phyloP scores from a whole-genome alignment of 257 asterid genomes.

The Ophiorrhiza pumila region DNA sequence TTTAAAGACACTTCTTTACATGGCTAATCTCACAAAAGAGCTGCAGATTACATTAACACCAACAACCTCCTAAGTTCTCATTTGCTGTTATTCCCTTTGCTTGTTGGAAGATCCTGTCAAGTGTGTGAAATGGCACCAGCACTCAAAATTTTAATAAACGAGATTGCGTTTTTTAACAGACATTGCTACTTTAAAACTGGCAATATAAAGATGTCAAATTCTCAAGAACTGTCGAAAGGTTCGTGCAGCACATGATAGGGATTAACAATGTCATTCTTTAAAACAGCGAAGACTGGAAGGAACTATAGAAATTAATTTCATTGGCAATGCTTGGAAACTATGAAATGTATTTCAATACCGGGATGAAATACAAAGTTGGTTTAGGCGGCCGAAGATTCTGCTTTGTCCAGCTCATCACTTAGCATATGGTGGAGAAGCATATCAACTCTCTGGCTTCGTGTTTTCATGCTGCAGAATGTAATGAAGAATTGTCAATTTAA shows the following conservation, averaged over 20 bases:
- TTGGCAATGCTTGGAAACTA: background rate
- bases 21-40: background rate
- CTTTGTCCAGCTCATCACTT: conserved; percentile 62
- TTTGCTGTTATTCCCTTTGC: background rate
- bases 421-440: conserved; percentile 91
- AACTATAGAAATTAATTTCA: background rate
- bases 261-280: background rate
- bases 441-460: conserved; percentile 84
- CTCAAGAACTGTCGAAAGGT: background rate
- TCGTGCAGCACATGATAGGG: background rate
- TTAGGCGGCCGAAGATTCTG: conserved; percentile 40
- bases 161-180: background rate
- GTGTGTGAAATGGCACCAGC: background rate
- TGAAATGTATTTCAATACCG: background rate
- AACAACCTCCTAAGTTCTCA: background rate
- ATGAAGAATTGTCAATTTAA: background rate
- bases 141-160: background rate
- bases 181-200: background rate
- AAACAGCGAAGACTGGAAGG: background rate
- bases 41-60: background rate
- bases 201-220: background rate
- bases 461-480: conserved; percentile 51
- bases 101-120: conserved; percentile 1
- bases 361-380: conserved; percentile 10
- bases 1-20: background rate